Percentiles rank a stretch among this genome's conserved stretches.
phyloP scores from a whole-genome alignment of 495 filamentous ascomycete genomes.

The Penicillium coprophilum region DNA sequence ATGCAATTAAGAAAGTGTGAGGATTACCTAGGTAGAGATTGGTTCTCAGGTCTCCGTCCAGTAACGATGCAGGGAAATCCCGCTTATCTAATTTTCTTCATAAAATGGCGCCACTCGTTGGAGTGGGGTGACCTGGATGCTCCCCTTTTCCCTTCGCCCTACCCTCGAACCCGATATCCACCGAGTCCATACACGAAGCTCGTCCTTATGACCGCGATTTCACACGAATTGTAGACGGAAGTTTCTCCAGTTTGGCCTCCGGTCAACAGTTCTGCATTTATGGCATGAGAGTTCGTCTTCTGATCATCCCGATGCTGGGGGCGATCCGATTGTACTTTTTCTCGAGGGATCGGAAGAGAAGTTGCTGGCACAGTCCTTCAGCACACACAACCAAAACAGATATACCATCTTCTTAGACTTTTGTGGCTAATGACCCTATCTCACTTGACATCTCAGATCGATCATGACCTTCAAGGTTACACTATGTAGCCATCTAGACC shows the following conservation, averaged over 20 bases:
- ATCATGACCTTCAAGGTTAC: neutral
- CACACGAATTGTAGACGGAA: slow-evolving; percentile 17
- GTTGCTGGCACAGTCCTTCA: neutral
- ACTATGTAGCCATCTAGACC: neutral
- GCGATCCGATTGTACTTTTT: slow-evolving; percentile 7
- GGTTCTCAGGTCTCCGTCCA: slow-evolving; percentile 13
- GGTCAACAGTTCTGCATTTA: slow-evolving; percentile 7
- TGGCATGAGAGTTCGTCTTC: slow-evolving; percentile 5
- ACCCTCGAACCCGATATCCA: slow-evolving; percentile 8
- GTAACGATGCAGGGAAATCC: slow-evolving; percentile 10
- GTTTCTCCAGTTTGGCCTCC: slow-evolving; percentile 4
- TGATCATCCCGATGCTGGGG: neutral
- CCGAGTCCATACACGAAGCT: slow-evolving; percentile 3
- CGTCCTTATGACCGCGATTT: slow-evolving; percentile 8
- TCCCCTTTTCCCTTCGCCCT: slow-evolving; percentile 12
- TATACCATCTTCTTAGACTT: neutral
- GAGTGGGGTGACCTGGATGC: slow-evolving; percentile 32
- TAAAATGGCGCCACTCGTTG: slow-evolving; percentile 11
- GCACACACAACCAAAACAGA: neutral
- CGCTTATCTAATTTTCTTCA: slow-evolving; percentile 5
- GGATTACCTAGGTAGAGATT: no score
- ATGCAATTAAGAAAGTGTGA: neutral
- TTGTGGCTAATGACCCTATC: neutral
- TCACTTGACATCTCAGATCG: neutral
- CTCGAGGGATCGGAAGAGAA: neutral